Evolutionary conservation across 2,329 filamentous ascomycete species (phyloP), one percentile per base, ranked within the genome.

Genomic region (Neopestalotiopsis sp.): DNA sequence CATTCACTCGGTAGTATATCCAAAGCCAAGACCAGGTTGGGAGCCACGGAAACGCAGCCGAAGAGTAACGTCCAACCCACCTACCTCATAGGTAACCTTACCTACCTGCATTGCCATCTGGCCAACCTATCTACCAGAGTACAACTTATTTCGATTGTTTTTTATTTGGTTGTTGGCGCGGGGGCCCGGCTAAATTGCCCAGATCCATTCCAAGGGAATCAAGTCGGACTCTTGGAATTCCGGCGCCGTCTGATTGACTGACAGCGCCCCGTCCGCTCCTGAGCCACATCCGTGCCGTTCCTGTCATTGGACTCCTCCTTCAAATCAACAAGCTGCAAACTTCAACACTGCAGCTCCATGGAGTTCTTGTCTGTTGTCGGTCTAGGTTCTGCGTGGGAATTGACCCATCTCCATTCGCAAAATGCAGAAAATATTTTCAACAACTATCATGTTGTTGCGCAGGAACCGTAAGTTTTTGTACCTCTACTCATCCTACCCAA

Each of bases 341-440:
- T 7, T 7, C 45, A 53, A 53, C 45, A 24, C n/a, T 6, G 45
- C 45, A 17, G 45, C 64, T 32, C 58, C 66, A 67, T 67, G 66
- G 66, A 67, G 45, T 56, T 53, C 30, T 38, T 62, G 13, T 67
- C 66, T 13, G 38, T 63, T 34, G 66, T n/a, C 13, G 20, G 59
- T 34, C 4, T n/a, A 42, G 58, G 38, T 53, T n/a, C 17, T 20
- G 45, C 45, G 17, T 53, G 45, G 45, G 45, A 53, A 24, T 53
- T n/a, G 24, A 14, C 17, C 40, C 34, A 40, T 34, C 40, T 62
- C 40, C 57, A n/a, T 20, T 34, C 59, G 24, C 66, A 67, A 24
- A 17, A 28, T 28, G 42, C 66, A 34, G 32, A 38, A 20, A 20
- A 59, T n/a, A 28, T 53, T 9, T 53, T 53, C 45, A 53, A 17